Percentiles rank a stretch among this genome's conserved stretches.
These are phyloP conservation scores for Sarcodon aspratus DNA, from an alignment of 768 basidiomycete species.

Conservation along the genomic window DNA sequence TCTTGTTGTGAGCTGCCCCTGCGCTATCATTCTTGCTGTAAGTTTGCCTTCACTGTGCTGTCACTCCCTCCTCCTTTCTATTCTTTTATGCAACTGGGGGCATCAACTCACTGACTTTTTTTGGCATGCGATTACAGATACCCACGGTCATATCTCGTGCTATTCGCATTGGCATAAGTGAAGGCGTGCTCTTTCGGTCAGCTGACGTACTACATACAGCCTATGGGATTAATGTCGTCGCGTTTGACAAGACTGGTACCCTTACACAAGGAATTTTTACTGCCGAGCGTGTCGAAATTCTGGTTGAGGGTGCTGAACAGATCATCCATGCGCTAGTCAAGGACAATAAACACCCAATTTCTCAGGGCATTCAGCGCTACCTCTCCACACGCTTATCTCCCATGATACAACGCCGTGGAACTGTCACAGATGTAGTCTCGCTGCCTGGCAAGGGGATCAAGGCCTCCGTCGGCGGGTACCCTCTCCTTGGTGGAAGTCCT, in stretches of 20 bases:
- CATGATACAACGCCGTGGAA: neutral
- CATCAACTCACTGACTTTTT: too few species aligned
- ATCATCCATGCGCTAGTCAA: constrained; percentile 19
- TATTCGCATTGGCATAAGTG: too few species aligned
- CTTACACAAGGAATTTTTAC: constrained; percentile 31
- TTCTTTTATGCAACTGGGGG: too few species aligned
- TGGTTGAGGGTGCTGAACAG: constrained; percentile 3
- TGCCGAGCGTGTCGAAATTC: constrained; percentile 23
- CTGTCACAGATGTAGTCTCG: constrained; percentile 13
- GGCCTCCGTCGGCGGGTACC: constrained; percentile 19
- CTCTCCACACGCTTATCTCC: constrained; percentile 15
- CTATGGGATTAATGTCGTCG: constrained; percentile 29
- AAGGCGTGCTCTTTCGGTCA: neutral
- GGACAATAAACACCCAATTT: constrained; percentile 22
- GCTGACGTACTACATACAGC: constrained; percentile 30
- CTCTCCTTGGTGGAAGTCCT: constrained; percentile 25
- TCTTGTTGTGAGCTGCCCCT: constrained; percentile 43
- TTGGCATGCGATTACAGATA: too few species aligned
- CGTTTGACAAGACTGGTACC: constrained; percentile 55
- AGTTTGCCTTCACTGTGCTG: too few species aligned
- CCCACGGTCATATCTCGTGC: too few species aligned
- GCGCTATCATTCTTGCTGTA: constrained; percentile 18
- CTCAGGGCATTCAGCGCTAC: constrained; percentile 12
- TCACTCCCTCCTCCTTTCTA: too few species aligned
- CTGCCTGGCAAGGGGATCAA: constrained; percentile 25